These are phyloP conservation scores for Pyracantha coccinea DNA, from an alignment of 331 rosid genomes.

Conservation along the genomic window DNA sequence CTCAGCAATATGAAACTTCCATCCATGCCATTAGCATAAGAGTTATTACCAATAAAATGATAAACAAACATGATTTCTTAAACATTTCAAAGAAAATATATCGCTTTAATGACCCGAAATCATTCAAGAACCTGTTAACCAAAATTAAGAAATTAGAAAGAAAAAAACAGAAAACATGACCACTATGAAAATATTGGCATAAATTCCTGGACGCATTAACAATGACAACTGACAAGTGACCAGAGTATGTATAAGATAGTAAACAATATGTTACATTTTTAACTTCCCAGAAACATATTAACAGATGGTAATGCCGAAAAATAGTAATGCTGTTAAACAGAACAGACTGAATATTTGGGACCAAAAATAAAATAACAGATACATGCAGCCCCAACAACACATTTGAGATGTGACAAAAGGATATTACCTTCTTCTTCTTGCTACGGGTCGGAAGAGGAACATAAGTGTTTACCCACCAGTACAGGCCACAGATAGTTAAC, in stretches of 20 bases:
- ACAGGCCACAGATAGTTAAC: constrained; percentile 56
- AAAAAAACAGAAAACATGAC: too few species aligned
- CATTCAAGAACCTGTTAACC: too few species aligned
- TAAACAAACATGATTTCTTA: background rate
- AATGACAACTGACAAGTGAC: too few species aligned
- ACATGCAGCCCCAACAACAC: background rate
- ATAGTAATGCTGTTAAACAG: background rate
- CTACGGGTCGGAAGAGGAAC: constrained; percentile 86
- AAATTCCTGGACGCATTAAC: too few species aligned
- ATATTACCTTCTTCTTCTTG: constrained; percentile 81
- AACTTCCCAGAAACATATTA: background rate
- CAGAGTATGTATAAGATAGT: too few species aligned
- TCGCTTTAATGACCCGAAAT: too few species aligned
- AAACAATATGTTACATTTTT: background rate
- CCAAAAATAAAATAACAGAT: background rate
- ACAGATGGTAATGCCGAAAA: background rate
- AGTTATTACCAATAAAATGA: background rate
- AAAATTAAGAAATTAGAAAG: too few species aligned
- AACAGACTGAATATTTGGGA: background rate
- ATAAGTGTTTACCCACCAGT: constrained; percentile 79
- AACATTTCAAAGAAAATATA: background rate
- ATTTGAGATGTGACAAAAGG: background rate
- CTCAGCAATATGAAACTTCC: background rate
- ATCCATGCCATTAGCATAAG: background rate
- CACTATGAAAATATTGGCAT: too few species aligned